phyloP scores from a whole-genome alignment of 495 filamentous ascomycete species.

The Massariosphaeria phaeospora region DNA sequence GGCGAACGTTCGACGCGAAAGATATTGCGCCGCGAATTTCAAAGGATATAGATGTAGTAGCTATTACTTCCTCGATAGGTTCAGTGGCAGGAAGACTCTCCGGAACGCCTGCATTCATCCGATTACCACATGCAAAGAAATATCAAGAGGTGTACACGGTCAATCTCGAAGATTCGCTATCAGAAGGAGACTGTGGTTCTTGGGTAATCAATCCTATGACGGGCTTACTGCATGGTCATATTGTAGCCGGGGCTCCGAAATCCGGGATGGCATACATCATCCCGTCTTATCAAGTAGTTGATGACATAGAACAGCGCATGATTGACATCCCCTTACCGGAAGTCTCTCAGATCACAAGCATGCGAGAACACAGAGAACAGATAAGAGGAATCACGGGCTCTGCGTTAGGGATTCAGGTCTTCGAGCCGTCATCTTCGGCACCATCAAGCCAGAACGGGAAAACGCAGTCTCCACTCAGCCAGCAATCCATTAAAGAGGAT shows the following conservation, averaged over 20 bases:
- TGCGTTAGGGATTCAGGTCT: too few relatives aligned
- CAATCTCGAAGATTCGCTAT: neutral
- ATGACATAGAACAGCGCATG: constrained; percentile 3
- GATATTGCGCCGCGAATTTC: neutral
- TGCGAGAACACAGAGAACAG: too few relatives aligned
- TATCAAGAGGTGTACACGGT: constrained; percentile 22
- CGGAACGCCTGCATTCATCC: constrained; percentile 8
- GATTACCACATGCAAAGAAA: neutral
- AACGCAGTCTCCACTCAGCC: neutral
- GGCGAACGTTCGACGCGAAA: neutral
- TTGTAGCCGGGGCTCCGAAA: constrained; percentile 9
- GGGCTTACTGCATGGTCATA: constrained; percentile 8
- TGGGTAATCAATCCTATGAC: constrained; percentile 14
- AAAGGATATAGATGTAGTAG: neutral
- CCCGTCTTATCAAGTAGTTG: constrained; percentile 11
- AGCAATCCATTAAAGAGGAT: neutral
- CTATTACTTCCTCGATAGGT: constrained; percentile 11
- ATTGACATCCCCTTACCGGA: neutral
- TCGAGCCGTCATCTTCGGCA: neutral
- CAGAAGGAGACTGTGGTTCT: constrained; percentile 21
- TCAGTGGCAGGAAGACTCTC: neutral
- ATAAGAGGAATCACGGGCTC: too few relatives aligned
- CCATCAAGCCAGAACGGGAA: neutral
- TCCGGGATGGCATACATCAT: constrained; percentile 6
- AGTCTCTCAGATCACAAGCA: too few relatives aligned